phyloP scores from a whole-genome alignment of 352 stramenopile genomes.

The Phytophthora hybrid region DNA sequence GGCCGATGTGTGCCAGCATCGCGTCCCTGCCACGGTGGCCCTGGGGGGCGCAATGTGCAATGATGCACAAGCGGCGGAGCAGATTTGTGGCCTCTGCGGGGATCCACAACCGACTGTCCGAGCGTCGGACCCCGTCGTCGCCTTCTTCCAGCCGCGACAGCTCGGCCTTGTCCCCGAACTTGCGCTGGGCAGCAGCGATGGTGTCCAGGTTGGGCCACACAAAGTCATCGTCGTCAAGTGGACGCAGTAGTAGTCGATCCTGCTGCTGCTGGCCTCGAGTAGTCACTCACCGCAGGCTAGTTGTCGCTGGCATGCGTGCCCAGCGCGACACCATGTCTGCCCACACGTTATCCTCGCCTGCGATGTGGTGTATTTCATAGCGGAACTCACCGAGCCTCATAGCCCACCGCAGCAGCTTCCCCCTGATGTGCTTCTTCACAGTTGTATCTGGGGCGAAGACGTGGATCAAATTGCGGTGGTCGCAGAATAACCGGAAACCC shows the following conservation, averaged over 20 bases:
- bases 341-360: slow-evolving; percentile 14
- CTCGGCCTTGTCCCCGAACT: background rate
- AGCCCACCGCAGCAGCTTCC: background rate
- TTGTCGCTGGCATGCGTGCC: slow-evolving; percentile 6
- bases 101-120: background rate
- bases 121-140: background rate
- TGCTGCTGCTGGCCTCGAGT: background rate
- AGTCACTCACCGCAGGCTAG: background rate
- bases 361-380: background rate
- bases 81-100: slow-evolving; percentile 3
- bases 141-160: background rate
- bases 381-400: background rate
- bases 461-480: slow-evolving; percentile 11
- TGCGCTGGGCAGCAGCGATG: slow-evolving; percentile 2
- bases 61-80: slow-evolving; percentile 13
- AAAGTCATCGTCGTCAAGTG: slow-evolving; percentile 11
- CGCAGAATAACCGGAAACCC: slow-evolving; percentile 15
- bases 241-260: background rate
- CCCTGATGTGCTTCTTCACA: background rate
- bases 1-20: slow-evolving; percentile 15
- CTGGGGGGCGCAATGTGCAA: slow-evolving; percentile 16
- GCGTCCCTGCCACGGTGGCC: slow-evolving; percentile 7
- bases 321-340: slow-evolving; percentile 23
- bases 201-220: slow-evolving; percentile 7
- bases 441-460: slow-evolving; percentile 7